A percentile compares a stretch with the other conserved stretches of the same genome.
phyloP scores from a whole-genome alignment of 2,329 filamentous ascomycete species.

The Cordyceps pruinosa region DNA sequence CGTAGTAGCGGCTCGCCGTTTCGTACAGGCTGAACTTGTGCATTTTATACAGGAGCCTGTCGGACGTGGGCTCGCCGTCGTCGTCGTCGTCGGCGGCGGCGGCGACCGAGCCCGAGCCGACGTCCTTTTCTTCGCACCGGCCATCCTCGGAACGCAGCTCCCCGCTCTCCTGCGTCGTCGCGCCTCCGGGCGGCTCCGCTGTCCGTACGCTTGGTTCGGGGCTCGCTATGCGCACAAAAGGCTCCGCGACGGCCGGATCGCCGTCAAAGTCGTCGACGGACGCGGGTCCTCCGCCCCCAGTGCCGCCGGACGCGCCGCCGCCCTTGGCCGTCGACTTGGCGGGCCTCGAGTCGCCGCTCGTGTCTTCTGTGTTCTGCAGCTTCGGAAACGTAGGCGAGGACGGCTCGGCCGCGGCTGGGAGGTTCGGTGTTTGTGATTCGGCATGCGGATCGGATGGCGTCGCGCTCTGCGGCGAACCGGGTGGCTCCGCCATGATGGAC shows the following conservation, averaged over 20 bases:
- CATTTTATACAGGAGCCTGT: constrained; percentile 58
- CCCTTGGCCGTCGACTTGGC: neutral
- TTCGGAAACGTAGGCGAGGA: constrained; percentile 27
- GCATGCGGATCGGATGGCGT: neutral
- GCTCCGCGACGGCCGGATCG: constrained; percentile 49
- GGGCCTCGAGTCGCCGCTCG: constrained; percentile 12
- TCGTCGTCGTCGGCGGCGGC: constrained; percentile 26
- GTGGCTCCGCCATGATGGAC: constrained; percentile 1
- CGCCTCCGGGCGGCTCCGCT: constrained; percentile 2
- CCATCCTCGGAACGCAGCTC: constrained; percentile 2
- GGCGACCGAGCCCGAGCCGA: constrained; percentile 2
- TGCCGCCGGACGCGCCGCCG: constrained; percentile 51
- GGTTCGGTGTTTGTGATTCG: neutral
- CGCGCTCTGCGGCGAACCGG: neutral
- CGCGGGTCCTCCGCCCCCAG: constrained; percentile 48
- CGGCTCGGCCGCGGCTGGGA: neutral
- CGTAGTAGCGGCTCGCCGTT: constrained; percentile 86
- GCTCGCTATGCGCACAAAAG: constrained; percentile 50
- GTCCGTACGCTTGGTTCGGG: constrained; percentile 35
- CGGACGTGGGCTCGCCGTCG: constrained; percentile 26
- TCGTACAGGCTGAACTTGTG: constrained; percentile 98
- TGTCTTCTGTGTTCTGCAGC: constrained; percentile 30
- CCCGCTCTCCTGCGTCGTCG: neutral
- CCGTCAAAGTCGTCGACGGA: constrained; percentile 48
- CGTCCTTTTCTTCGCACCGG: neutral